Conservation (phyloP, 768 basidiomycete species). For the Steccherinum ochraceum region DNA sequence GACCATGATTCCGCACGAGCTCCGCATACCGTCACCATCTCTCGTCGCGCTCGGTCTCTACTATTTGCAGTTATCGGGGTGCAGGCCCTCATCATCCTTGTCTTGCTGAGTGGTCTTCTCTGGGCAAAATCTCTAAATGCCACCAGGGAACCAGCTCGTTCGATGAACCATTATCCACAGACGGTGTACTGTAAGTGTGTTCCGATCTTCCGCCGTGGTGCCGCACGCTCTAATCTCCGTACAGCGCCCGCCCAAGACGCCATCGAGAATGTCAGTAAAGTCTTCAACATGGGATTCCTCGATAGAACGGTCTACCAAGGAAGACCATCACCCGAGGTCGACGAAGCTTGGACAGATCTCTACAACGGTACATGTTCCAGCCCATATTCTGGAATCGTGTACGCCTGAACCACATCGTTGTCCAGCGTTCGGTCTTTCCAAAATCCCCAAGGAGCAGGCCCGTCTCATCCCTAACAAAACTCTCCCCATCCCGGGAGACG, state of each 20-base stretch:
- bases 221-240: too few relatives aligned
- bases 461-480: constrained; percentile 3
- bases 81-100: too few relatives aligned
- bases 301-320: constrained; percentile 1
- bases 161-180: too few relatives aligned
- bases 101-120: too few relatives aligned
- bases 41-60: too few relatives aligned
- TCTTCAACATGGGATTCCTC: background rate
- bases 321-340: background rate
- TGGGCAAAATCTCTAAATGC: too few relatives aligned
- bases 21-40: too few relatives aligned
- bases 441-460: constrained; percentile 2
- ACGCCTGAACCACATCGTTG: background rate
- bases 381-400: background rate
- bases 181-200: too few relatives aligned
- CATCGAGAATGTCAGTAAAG: background rate
- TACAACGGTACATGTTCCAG: constrained; percentile 6
- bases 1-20: too few relatives aligned
- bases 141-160: too few relatives aligned
- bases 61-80: too few relatives aligned
- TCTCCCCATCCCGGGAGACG: background rate
- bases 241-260: background rate
- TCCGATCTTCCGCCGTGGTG: too few relatives aligned
- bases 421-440: constrained; percentile 1
- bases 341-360: constrained; percentile 6